phyloP scores from a whole-genome alignment of 2,329 filamentous ascomycete genomes.

The Epichloe glyceriae region DNA sequence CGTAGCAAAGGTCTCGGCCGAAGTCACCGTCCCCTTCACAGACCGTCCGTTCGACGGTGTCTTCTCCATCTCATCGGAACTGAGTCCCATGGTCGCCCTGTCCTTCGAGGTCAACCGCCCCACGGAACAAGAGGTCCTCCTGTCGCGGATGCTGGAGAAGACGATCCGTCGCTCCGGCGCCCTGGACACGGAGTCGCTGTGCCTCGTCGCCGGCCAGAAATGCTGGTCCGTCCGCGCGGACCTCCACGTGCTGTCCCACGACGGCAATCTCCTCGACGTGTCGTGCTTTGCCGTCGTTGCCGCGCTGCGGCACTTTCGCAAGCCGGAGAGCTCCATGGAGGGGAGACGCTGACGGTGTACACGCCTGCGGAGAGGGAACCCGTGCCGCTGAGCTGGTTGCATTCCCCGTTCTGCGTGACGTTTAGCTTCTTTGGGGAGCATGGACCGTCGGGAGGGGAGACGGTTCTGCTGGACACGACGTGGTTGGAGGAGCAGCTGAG shows the following conservation, averaged over 20 bases:
- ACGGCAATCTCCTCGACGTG: conserved; percentile 80
- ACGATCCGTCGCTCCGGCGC: conserved; percentile 84
- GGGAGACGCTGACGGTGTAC: conserved; percentile 74
- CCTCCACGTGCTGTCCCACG: conserved; percentile 80
- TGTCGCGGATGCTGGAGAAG: conserved; percentile 85
- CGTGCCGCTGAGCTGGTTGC: conserved; percentile 78
- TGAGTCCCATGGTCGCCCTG: conserved; percentile 84
- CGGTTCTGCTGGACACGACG: conserved; percentile 56
- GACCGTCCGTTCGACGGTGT: conserved; percentile 92
- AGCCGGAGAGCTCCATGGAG: conserved; percentile 78
- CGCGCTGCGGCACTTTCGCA: conserved; percentile 78
- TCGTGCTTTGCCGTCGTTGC: conserved; percentile 79
- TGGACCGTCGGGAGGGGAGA: conserved; percentile 40
- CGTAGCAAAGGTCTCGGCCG: conserved; percentile 72
- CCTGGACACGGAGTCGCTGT: conserved; percentile 89
- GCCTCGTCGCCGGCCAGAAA: conserved; percentile 79
- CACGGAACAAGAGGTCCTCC: conserved; percentile 70
- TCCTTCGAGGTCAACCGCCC: conserved; percentile 77
- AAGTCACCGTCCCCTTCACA: conserved; percentile 71
- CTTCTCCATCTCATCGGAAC: conserved; percentile 83
- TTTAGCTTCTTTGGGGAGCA: conserved; percentile 72
- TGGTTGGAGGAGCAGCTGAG: conserved; percentile 65
- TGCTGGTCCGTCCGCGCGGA: conserved; percentile 88
- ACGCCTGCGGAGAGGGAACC: conserved; percentile 76
- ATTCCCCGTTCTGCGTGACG: conserved; percentile 82